phyloP scores from a whole-genome alignment of 345 rosid species.

The Syzygium aromaticum region DNA sequence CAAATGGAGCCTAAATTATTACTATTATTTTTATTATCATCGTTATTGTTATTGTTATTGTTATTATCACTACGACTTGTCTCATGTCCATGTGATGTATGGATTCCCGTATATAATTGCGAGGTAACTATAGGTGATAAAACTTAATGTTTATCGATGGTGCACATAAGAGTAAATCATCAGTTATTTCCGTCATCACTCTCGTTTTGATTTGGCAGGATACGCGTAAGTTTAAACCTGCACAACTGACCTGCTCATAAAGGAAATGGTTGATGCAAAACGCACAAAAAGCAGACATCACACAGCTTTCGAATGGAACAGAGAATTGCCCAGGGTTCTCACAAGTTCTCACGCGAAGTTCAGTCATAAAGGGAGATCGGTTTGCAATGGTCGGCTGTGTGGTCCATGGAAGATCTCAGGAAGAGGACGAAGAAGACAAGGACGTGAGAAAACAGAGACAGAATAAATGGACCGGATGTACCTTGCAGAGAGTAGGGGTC shows the following conservation, averaged over 20 bases:
- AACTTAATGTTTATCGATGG: too few species aligned
- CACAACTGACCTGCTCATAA: too few species aligned
- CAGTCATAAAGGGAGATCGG: too few species aligned
- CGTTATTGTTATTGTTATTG: background rate
- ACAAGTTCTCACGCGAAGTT: too few species aligned
- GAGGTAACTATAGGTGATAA: background rate
- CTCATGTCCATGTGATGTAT: background rate
- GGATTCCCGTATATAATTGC: background rate
- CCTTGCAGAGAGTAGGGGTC: background rate
- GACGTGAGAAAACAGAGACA: background rate
- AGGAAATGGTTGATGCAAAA: too few species aligned
- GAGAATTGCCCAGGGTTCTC: too few species aligned
- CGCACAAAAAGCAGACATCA: too few species aligned
- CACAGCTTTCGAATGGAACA: too few species aligned
- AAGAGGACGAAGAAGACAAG: background rate
- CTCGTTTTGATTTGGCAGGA: background rate
- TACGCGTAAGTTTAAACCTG: accelerated
- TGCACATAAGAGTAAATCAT: background rate
- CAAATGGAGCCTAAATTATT: background rate
- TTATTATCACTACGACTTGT: background rate
- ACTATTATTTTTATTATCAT: too few species aligned
- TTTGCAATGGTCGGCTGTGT: too few species aligned
- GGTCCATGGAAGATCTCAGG: too few species aligned
- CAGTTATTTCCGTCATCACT: accelerated
- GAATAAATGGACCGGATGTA: background rate